Base-by-base conservation (phyloP, 345 rosid genomes). In the Lepidium sativum region DNA sequence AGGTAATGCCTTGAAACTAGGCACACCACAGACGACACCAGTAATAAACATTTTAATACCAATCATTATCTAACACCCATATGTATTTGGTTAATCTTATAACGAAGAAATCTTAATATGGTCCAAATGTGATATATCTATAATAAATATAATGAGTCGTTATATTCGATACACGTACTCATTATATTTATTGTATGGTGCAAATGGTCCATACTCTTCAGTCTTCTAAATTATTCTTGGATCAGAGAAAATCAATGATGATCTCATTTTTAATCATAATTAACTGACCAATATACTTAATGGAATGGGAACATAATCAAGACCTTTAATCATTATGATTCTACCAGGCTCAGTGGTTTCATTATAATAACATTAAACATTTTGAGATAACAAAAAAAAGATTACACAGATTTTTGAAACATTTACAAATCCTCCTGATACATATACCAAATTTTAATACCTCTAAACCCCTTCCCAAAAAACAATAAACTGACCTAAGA, bases 161-260 rank as follows among this genome's bases (percentile, higher is more conserved):
- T 31, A 71, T 63, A 48, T 40, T 61, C 41, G 48, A 64, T 56
- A 65, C 54, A 35, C 44, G 71, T 65, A 72, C 16, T 42, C 50
- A 12, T 58, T 41, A 65, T 72, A 58, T n/a, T n/a, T n/a, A n/a
- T 51, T 44, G 5, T 59, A 59, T 72, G 76, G 71, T 62, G 70
- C 75, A 62, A 60, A 54, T 54, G 69, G 75, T 72, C 76, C 61
- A 65, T 17, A 44, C 54, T 9, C 6, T 34, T 37, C 29, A 59
- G 35, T 18, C 42, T 70, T 18, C 42, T 70, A 63, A 47, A 20
- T 51, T 23, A 40, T 65, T 63, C 65, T 73, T 53, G 72, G 77
- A 73, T 73, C 72, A 73, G 18, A 53, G 38, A 66, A 60, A 50
- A 60, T 34, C 51, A 60, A 73, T 66, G 57, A 73, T 73, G 72